Evolutionary conservation across 257 asterid species (phyloP).

Genomic region (Nicotiana benthamiana): DNA sequence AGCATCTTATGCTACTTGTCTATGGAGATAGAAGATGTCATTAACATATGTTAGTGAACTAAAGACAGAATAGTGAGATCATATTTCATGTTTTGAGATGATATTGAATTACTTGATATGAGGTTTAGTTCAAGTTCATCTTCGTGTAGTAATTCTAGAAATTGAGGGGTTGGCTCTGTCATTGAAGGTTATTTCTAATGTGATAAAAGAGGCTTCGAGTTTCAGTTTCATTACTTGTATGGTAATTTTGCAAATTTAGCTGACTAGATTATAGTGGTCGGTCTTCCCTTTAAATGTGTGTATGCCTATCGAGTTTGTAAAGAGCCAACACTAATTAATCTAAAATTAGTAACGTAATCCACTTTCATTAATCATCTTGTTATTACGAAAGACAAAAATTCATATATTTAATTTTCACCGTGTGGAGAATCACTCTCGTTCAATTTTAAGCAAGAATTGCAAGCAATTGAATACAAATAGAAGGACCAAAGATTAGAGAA

Average conservation of each 20-base stretch:
- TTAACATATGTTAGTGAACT: neutral
- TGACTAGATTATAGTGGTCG: no score
- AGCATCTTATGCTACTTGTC: neutral
- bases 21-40: neutral
- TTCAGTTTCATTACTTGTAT: neutral
- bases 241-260: neutral
- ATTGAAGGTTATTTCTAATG: neutral
- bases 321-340: no score
- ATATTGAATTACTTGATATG: neutral
- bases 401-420: no score
- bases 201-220: neutral
- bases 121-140: neutral
- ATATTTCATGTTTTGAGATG: neutral
- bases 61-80: neutral
- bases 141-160: neutral
- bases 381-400: no score
- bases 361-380: no score
- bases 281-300: no score
- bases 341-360: no score
- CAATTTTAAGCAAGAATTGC: no score
- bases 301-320: no score
- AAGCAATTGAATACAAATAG: no score
- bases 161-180: neutral
- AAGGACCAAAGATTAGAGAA: no score
- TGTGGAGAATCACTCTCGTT: no score